Conservation (phyloP, 306 rosid species). For the Cucurbita argyrosperma region DNA sequence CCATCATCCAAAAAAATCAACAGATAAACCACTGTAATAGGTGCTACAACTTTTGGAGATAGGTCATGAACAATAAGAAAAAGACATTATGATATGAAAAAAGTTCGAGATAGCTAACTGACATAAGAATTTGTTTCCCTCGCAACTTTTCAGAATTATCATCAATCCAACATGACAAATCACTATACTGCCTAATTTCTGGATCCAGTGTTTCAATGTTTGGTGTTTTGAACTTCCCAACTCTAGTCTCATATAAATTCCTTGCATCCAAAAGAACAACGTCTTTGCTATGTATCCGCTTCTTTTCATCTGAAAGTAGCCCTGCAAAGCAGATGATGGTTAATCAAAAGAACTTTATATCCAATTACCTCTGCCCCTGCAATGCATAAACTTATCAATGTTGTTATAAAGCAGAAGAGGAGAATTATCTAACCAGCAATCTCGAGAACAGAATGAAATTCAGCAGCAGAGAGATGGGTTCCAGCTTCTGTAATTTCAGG, state of each 20-base stretch:
- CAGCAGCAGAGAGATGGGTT: conserved; percentile 62
- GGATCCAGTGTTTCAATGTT: conserved; percentile 71
- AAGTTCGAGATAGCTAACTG: conserved; percentile 19
- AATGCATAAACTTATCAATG: neutral
- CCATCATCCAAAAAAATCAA: neutral
- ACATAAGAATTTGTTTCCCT: conserved; percentile 78
- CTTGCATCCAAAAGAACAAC: conserved; percentile 79
- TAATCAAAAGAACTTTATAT: conserved; percentile 1
- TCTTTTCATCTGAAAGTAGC: conserved; percentile 23
- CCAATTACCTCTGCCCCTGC: neutral
- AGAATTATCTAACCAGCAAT: conserved; percentile 36
- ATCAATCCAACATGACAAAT: conserved; percentile 82
- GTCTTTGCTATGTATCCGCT: conserved; percentile 7
- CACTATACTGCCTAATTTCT: conserved; percentile 74
- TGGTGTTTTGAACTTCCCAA: conserved; percentile 70
- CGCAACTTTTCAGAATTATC: conserved; percentile 42
- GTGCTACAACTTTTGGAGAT: neutral
- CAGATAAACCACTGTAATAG: neutral
- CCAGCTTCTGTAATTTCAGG: conserved; percentile 77
- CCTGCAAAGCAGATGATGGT: conserved; percentile 12
- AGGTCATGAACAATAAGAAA: neutral
- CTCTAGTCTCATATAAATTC: conserved; percentile 84
- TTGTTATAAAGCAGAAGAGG: neutral
- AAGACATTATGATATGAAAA: neutral
- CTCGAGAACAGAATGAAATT: conserved; percentile 66